A percentile compares a stretch with the other conserved stretches of the same genome.
Evolutionary conservation across 2,329 filamentous ascomycete genomes (phyloP).

Genomic region (Hypoxylon sp.): DNA sequence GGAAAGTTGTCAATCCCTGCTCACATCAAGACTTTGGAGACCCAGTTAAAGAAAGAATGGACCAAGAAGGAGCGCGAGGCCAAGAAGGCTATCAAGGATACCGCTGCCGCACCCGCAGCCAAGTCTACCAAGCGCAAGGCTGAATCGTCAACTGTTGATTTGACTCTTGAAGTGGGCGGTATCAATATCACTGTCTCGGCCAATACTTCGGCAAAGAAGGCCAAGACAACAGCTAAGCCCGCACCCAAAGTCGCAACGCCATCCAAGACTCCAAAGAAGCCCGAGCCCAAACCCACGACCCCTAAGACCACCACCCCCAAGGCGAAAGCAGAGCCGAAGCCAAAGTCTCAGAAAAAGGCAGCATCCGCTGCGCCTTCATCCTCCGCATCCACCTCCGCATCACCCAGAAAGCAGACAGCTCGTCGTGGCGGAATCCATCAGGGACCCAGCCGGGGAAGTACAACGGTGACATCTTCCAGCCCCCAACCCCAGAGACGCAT

Average conservation of each 20-base stretch:
- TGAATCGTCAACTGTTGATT: slow-evolving; percentile 47
- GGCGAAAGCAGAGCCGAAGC: slow-evolving; percentile 33
- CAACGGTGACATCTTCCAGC: slow-evolving; percentile 1
- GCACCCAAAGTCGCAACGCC: slow-evolving; percentile 30
- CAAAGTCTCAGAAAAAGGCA: slow-evolving; percentile 25
- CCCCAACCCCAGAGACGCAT: slow-evolving; percentile 20
- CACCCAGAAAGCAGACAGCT: slow-evolving; percentile 43
- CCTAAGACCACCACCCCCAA: slow-evolving; percentile 28
- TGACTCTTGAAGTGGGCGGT: slow-evolving; percentile 49
- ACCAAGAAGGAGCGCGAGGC: slow-evolving; percentile 64
- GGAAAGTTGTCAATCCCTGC: slow-evolving; percentile 65
- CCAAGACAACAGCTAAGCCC: slow-evolving; percentile 45
- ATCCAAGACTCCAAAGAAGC: slow-evolving; percentile 21
- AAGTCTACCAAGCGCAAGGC: slow-evolving; percentile 54
- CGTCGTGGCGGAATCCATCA: slow-evolving; percentile 46
- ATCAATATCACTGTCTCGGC: slow-evolving; percentile 51
- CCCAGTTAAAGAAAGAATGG: slow-evolving; percentile 71
- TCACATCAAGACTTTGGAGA: slow-evolving; percentile 65
- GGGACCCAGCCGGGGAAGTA: slow-evolving; percentile 30
- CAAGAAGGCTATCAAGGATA: slow-evolving; percentile 57
- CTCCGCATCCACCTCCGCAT: slow-evolving; percentile 11
- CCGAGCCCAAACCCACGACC: neutral
- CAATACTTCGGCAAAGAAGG: slow-evolving; percentile 48
- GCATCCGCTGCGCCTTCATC: slow-evolving; percentile 18
- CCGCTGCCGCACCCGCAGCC: slow-evolving; percentile 11